Evolutionary conservation across 164 flowering plant genomes (phyloP), one percentile per base, ranked within the genome.

Genomic region (Aristolochia fimbriata): DNA sequence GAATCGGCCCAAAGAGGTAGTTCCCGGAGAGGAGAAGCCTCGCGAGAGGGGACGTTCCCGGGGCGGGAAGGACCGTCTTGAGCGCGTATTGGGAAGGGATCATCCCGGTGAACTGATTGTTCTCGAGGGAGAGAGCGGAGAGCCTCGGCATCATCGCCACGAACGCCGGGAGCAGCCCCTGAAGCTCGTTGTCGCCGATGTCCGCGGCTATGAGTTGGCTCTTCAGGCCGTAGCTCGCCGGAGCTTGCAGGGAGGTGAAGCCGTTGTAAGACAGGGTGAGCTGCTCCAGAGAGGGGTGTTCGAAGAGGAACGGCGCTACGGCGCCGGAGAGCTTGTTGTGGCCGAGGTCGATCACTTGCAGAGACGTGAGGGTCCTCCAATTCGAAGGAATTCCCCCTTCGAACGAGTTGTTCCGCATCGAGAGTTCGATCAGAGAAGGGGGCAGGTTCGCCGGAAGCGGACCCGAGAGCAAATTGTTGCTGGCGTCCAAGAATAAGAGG

Each of bases 321-420:
- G 85, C 43, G 64, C 87, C 97, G 5, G 70, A 64, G 64, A 93
- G 80, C n/a, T 19, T 37, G 78, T 90, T 93, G 70, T 80, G 68
- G 70, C 92, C 84, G 63, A 93, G 77, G 70, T 93, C 97, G 50
- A 93, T 21, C 1, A 93, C 99, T 61, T 88, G 92, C 2, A 88
- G 60, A 52, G 15, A 74, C 6, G 16, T 50, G 53, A 78, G 45
- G 17, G 55, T 24, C 1, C 31, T 51, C 7, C 77, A 9, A 11
- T 55, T 70, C 4, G 58, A 57, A 2, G 93, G 88, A 51, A 85
- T 58, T 27, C 51, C 59, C 14, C 91, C 89, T 33, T 67, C 48
- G 0, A 90, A 17, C 6, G 50, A 33, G 64, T 93, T 93, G 81
- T 85, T 85, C 61, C 97, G 70, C 77, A 86, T 73, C 8, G 83